Base-by-base conservation (phyloP, 805 yeast species). In the Lachancea meyersii region DNA sequence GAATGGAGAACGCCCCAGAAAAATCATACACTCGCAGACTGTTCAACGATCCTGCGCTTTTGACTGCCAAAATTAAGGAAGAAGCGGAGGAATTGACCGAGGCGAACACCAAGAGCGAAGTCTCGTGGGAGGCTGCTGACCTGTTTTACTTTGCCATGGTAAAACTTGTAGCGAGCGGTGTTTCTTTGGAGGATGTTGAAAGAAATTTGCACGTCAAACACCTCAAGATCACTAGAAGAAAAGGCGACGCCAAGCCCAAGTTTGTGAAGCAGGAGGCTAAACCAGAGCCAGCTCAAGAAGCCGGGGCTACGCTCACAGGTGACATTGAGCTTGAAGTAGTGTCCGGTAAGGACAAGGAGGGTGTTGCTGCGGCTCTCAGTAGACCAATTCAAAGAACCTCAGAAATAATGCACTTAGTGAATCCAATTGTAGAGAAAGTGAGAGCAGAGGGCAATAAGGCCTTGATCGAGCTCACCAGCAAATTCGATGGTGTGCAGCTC, bases 41-140 rank as follows among this genome's bases (percentile, higher is more conserved):
- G 48, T 88, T 91, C 57, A 73, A 77, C 40, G 97, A 93, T 65
- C 79, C 77, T 31, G 73, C 71, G 20, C 70, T 93, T 40, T 72
- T 93, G 52, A 70, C 73, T 44, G 96, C 97, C 20, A 86, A 93
- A 71, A 82, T 93, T 66, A 79, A 80, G 63, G 98, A 93, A 68
- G 98, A 93, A 66, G 94, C 96, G 34, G 97, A 91, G 57, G 98
- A 93, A 65, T 76, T 93, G 48, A 79, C 88, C 24, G 96, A 88
- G 45, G 97, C 98, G 14, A 71, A 71, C 28, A 56, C 70, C 5
- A 73, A 73, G 54, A 75, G 74, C 1, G 82, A 91, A 44, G 75
- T 87, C 42, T 83, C 97, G 0, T 93, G 96, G 96, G 98, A 93
- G 68, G 91, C 95, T 41, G 98, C 98, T 7, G 98, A 93, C 63